These are phyloP conservation scores for Aspergillus sp. DNA, from an alignment of 2,329 filamentous ascomycete genomes.

Conservation along the genomic window DNA sequence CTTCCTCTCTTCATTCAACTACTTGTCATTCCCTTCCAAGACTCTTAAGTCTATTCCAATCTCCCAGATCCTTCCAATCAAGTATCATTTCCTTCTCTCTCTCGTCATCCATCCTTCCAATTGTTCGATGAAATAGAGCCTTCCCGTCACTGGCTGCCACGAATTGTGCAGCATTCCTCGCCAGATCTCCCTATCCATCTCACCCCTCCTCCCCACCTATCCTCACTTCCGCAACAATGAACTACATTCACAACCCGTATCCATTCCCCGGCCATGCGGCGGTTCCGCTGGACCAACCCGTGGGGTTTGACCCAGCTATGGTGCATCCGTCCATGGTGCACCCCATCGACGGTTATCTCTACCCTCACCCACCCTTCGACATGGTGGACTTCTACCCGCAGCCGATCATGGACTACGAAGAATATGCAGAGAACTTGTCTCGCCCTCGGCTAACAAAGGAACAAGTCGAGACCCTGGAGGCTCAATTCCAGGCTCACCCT, in stretches of 20 bases:
- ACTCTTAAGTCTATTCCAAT: not conserved
- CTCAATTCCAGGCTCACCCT: slow-evolving; percentile 46
- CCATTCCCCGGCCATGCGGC: slow-evolving; percentile 28
- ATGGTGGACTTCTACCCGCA: slow-evolving; percentile 39
- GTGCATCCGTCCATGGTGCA: slow-evolving; percentile 34
- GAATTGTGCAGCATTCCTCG: not conserved
- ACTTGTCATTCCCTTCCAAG: not conserved
- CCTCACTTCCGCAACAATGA: slow-evolving; percentile 24
- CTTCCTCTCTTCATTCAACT: not conserved
- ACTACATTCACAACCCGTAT: slow-evolving; percentile 35
- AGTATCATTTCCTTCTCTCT: not conserved
- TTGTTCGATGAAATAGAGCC: not conserved
- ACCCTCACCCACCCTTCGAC: slow-evolving; percentile 35
- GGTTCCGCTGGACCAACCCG: slow-evolving; percentile 33
- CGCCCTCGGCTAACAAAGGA: slow-evolving; percentile 48
- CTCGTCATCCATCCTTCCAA: not conserved
- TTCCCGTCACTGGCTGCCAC: not conserved
- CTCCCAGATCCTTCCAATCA: no score
- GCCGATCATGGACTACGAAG: slow-evolving; percentile 41
- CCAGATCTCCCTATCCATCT: slow-evolving; percentile 1
- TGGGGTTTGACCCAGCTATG: slow-evolving; percentile 32
- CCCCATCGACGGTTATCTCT: slow-evolving; percentile 34
- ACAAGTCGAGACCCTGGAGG: slow-evolving; percentile 46
- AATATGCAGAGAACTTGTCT: slow-evolving; percentile 44
- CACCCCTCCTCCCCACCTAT: slow-evolving; percentile 1